Evolutionary conservation across 75 land plant species (phyloP).

Genomic region (Pseudotsuga menziesii): DNA sequence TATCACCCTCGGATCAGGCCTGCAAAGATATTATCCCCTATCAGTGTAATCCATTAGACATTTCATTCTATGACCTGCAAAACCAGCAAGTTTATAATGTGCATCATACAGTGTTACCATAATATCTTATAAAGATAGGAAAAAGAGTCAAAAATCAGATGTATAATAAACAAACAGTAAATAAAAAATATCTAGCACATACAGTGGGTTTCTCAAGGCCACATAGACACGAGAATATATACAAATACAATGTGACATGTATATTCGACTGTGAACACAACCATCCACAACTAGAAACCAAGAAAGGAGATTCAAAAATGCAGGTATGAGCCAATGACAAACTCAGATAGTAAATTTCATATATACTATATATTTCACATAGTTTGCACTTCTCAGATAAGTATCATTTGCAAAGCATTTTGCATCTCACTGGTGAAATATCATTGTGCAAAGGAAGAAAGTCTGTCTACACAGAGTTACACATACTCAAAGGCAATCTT

Average conservation of each 20-base stretch:
- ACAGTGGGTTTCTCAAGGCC: not conserved
- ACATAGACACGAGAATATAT: not conserved
- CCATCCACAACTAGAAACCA: not conserved
- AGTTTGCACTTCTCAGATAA: not conserved
- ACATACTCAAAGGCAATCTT: not conserved
- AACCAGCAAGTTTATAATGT: not conserved
- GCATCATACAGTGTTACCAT: not conserved
- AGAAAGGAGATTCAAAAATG: not conserved
- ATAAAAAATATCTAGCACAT: not conserved
- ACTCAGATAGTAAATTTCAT: not conserved
- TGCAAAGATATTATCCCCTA: constrained; percentile 16
- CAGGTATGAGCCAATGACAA: not conserved
- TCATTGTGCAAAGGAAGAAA: not conserved
- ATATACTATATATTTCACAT: not conserved
- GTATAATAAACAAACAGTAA: not conserved
- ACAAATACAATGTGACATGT: too few species aligned
- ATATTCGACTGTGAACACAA: not conserved
- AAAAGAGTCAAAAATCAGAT: not conserved
- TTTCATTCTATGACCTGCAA: not conserved
- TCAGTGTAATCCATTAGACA: not conserved
- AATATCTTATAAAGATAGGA: not conserved
- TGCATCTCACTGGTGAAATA: not conserved
- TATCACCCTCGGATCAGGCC: constrained; percentile 76
- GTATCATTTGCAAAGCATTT: not conserved
- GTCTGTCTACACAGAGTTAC: not conserved